Base-by-base conservation (phyloP, 2,329 filamentous ascomycete genomes). In the Fusarium mangiferae region DNA sequence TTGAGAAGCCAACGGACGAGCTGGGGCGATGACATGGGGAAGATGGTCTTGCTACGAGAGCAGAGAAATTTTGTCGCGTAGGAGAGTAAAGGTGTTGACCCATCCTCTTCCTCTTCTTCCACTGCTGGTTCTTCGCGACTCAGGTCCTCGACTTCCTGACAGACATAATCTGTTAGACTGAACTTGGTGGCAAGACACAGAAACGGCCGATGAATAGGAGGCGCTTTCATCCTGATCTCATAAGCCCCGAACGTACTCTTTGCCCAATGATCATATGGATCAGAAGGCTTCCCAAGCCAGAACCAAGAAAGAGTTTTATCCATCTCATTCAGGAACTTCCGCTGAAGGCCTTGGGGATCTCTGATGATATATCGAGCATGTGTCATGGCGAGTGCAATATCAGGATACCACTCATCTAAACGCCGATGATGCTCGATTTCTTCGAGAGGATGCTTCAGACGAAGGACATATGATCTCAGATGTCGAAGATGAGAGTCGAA, bases 351-450 rank as follows among this genome's bases (percentile, higher is more conserved):
- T 12, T 26, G 10, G 0, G 38, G 17, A 26, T 81, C 79, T 3
- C 71, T 65, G 5, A 22, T 26, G 24, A 80, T 66, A 55, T 80
- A 70, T 24, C 82, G 73, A 9, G 82, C 80, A 51, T 83, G 82
- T 1, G 82, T 80, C 72, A 83, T 77, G n/a, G 82, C 80, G 4
- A 83, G 76, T 1, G 78, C 79, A 57, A 83, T 82, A 11, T 81
- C 82, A 0, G 82, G 82, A 49, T 81, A 83, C 82, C 82, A 83
- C 45, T 83, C 82, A 24, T 83, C 82, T 20, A 83, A 68, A 4
- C 82, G 73, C 10, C 82, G 81, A 26, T 83, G 82, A 44, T 79
- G 80, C 58, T 83, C 82, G 22, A 82, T 65, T 30, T 78, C 75
- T n/a, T 80, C 80, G 0, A 83, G 75, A 0, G 82, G 76, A 8